Conservation (phyloP, 495 filamentous ascomycete species). For the Penicillium flavigenum region DNA sequence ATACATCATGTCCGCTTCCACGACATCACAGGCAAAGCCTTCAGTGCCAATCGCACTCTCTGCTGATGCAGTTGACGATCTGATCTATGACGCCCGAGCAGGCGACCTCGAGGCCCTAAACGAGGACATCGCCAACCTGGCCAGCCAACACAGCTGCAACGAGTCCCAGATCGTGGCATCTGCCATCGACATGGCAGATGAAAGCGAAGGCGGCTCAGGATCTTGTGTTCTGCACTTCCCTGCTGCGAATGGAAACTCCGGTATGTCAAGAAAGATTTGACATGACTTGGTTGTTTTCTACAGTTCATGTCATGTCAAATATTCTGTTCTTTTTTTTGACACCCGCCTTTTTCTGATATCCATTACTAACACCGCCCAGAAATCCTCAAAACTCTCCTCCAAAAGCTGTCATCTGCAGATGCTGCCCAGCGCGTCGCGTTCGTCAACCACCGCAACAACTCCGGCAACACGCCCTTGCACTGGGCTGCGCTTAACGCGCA, state of each 20-base stretch:
- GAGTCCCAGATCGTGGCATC: conserved; percentile 58
- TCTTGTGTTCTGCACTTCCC: conserved; percentile 76
- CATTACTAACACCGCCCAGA: conserved; percentile 31
- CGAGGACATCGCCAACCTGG: conserved; percentile 56
- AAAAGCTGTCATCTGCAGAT: conserved; percentile 35
- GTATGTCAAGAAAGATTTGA: conserved; percentile 44
- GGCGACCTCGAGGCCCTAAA: conserved; percentile 71
- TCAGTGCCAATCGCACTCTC: conserved; percentile 48
- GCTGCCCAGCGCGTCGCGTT: conserved; percentile 34
- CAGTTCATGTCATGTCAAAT: neutral
- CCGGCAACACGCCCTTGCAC: conserved; percentile 86
- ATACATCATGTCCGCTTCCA: conserved; percentile 18
- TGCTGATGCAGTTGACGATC: conserved; percentile 80
- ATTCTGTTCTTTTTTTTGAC: neutral
- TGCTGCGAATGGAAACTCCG: conserved; percentile 79
- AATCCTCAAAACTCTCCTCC: conserved; percentile 50
- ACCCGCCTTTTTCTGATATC: neutral
- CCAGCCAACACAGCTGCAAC: conserved; percentile 51
- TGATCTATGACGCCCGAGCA: conserved; percentile 77
- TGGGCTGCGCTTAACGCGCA: conserved; percentile 92
- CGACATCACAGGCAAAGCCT: conserved; percentile 29
- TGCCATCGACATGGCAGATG: conserved; percentile 66
- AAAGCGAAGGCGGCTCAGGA: conserved; percentile 56
- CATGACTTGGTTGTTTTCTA: neutral
- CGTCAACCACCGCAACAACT: conserved; percentile 68